phyloP scores from a whole-genome alignment of 2,329 filamentous ascomycete genomes.

The Colletotrichum trifolii region DNA sequence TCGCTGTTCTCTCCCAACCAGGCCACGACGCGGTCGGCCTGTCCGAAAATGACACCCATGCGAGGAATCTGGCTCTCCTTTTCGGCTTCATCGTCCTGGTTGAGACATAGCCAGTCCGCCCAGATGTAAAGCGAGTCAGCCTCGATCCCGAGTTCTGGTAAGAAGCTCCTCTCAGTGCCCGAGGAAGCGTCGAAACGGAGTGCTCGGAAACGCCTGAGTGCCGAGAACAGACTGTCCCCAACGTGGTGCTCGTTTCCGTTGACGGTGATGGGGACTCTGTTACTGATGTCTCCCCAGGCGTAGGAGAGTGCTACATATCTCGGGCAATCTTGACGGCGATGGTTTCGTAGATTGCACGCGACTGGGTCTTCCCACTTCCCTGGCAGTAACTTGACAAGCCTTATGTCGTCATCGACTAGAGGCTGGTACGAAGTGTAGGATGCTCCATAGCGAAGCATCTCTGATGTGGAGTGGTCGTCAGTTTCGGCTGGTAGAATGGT shows the following conservation, averaged over 20 bases:
- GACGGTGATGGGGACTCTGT: neutral
- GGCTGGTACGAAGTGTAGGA: neutral
- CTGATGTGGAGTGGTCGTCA: no score
- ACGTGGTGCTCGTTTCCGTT: neutral
- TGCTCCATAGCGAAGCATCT: no score
- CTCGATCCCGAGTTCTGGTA: neutral
- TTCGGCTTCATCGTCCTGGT: slow-evolving; percentile 49
- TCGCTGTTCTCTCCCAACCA: neutral
- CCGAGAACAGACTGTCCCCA: neutral
- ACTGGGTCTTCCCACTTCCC: neutral
- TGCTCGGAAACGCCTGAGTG: neutral
- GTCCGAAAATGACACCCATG: neutral
- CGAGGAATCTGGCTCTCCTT: slow-evolving; percentile 39
- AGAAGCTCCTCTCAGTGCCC: neutral
- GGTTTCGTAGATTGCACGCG: neutral
- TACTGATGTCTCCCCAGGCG: neutral
- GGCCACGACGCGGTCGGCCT: neutral
- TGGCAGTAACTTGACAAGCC: neutral
- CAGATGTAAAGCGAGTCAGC: slow-evolving; percentile 36
- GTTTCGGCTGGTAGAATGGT: no score
- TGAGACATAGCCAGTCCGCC: slow-evolving; percentile 53
- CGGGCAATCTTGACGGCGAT: neutral
- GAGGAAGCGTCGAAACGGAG: neutral
- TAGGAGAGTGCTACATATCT: neutral
- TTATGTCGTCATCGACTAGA: neutral